phyloP scores from a whole-genome alignment of 1,139 yeast species.

The Arxiozyma slooffiae region DNA sequence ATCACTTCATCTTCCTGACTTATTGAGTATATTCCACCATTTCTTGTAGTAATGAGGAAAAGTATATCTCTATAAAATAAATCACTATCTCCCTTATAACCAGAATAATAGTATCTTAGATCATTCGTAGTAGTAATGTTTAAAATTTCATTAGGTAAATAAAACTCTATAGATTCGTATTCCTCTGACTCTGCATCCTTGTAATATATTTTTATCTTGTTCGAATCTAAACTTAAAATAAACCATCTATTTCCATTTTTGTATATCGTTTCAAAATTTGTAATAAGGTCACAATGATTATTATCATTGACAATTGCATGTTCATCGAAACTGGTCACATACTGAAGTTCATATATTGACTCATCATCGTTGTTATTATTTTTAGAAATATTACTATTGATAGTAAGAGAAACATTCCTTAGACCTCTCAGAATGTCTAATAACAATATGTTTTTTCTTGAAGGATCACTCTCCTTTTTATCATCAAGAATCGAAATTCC shows the following conservation, averaged over 20 bases:
- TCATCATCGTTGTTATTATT: too few species aligned
- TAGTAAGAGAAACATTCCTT: not conserved
- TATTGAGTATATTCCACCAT: slow-evolving; percentile 11
- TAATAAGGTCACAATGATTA: not conserved
- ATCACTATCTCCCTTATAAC: not conserved
- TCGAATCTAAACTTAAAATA: slow-evolving; percentile 3
- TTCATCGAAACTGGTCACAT: slow-evolving; percentile 1
- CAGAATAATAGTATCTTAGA: not conserved
- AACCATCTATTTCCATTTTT: not conserved
- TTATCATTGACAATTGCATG: slow-evolving; percentile 4
- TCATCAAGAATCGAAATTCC: not conserved
- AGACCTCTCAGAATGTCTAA: slow-evolving; percentile 13
- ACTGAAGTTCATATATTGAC: not conserved
- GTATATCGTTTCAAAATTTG: slow-evolving; percentile 1
- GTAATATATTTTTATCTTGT: slow-evolving; percentile 5
- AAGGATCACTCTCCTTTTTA: not conserved
- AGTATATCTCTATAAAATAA: not conserved
- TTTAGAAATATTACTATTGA: not conserved
- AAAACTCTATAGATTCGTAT: slow-evolving; percentile 5
- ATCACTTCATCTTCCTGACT: not conserved
- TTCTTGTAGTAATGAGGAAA: slow-evolving; percentile 10
- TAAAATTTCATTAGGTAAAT: slow-evolving; percentile 7
- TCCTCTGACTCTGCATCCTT: not conserved
- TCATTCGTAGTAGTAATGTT: not conserved
- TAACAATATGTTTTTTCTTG: not conserved